Percentiles rank a stretch among this genome's conserved stretches.
phyloP scores from a whole-genome alignment of 2,329 filamentous ascomycete genomes.

The Colletotrichum acutatum region DNA sequence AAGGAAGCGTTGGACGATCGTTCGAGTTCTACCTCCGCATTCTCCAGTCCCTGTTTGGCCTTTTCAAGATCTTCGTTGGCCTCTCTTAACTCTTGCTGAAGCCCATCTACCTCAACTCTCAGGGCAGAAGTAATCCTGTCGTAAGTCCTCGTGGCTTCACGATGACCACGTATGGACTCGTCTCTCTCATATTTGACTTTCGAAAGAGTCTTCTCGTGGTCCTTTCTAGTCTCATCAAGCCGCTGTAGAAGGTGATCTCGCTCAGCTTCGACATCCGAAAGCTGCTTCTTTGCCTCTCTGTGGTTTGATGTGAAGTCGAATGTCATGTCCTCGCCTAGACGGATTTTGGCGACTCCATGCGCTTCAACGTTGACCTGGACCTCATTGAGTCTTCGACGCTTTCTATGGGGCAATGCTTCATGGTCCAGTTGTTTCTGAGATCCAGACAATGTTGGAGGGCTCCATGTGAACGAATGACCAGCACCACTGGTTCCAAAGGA shows the following conservation, averaged over 20 bases:
- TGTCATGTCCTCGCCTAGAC: conserved; percentile 3
- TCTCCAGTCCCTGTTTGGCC: not conserved
- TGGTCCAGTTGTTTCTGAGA: not conserved
- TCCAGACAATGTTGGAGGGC: not conserved
- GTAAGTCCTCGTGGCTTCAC: not conserved
- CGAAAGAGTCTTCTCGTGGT: not conserved
- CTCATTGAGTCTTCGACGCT: conserved; percentile 9
- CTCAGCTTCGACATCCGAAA: not conserved
- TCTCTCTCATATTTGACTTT: not conserved
- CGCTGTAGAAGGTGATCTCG: not conserved
- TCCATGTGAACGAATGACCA: not conserved
- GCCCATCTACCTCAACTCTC: not conserved
- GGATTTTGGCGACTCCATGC: not conserved
- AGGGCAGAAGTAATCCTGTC: not conserved
- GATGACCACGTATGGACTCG: not conserved
- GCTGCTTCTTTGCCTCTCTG: conserved; percentile 2
- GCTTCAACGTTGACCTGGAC: conserved; percentile 19
- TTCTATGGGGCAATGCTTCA: not conserved
- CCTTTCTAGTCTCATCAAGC: not conserved
- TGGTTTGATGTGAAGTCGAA: conserved; percentile 10
- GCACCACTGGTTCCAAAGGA: not conserved
- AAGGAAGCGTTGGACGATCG: not conserved
- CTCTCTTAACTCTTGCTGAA: not conserved
- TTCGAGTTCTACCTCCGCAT: not conserved
- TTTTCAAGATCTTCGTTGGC: not conserved